These are phyloP conservation scores for Euphrasia confusa DNA, from an alignment of 257 asterid species.

Conservation along the genomic window DNA sequence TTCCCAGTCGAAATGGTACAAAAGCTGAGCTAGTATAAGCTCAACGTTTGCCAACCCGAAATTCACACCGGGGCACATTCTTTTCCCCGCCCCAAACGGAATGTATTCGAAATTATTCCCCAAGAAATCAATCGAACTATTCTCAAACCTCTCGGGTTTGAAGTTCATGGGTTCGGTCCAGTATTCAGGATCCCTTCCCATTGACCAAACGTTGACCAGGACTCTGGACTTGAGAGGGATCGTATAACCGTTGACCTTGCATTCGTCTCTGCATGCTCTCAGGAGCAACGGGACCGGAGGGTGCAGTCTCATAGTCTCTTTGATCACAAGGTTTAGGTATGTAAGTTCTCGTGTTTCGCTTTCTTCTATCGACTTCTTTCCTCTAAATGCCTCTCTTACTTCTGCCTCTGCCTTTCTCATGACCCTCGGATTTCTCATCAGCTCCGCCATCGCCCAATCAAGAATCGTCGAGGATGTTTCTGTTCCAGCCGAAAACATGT, in stretches of 20 bases:
- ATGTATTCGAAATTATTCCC: slow-evolving; percentile 25
- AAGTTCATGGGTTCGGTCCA: slow-evolving; percentile 29
- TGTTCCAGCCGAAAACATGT: slow-evolving; percentile 35
- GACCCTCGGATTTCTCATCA: slow-evolving; percentile 31
- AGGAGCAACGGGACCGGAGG: slow-evolving; percentile 34
- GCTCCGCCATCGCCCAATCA: slow-evolving; percentile 40
- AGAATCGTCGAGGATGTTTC: slow-evolving; percentile 25
- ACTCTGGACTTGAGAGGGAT: slow-evolving; percentile 28
- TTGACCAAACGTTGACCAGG: slow-evolving; percentile 26
- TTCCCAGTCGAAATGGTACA: slow-evolving; percentile 33
- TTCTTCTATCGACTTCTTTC: slow-evolving; percentile 20
- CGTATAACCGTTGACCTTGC: slow-evolving; percentile 24
- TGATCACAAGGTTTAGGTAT: slow-evolving; percentile 28
- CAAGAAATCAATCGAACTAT: slow-evolving; percentile 20
- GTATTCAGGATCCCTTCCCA: slow-evolving; percentile 31
- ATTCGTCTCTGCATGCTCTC: slow-evolving; percentile 29
- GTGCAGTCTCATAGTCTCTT: slow-evolving; percentile 35
- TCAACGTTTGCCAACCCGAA: slow-evolving; percentile 28
- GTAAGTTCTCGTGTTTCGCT: slow-evolving; percentile 11
- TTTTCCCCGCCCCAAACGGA: slow-evolving; percentile 35
- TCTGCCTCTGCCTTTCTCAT: slow-evolving; percentile 28
- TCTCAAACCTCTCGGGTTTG: slow-evolving; percentile 27
- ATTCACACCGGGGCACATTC: slow-evolving; percentile 29
- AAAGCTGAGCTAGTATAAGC: slow-evolving; percentile 27
- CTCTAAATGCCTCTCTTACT: slow-evolving; percentile 21